Percentiles rank a stretch among this genome's conserved stretches.
phyloP scores from a whole-genome alignment of 352 stramenopile species.

The Phytophthora litchii region DNA sequence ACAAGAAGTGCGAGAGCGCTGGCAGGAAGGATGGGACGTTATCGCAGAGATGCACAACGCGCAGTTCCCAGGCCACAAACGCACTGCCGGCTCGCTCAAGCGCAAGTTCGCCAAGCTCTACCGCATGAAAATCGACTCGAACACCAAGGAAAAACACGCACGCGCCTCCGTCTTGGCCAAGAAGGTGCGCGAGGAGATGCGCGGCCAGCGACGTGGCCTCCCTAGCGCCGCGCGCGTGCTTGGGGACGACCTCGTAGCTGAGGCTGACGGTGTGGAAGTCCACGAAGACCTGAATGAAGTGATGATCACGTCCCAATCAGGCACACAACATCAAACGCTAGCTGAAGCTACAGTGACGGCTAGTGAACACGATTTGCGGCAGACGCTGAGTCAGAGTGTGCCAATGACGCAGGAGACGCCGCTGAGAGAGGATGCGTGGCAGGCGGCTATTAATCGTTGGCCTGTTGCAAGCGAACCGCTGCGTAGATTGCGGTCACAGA shows the following conservation, averaged over 20 bases:
- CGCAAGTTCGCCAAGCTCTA: conserved; percentile 48
- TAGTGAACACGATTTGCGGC: conserved; percentile 32
- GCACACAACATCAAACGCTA: conserved; percentile 10
- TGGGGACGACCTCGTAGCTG: conserved; percentile 21
- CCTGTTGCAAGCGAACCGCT: conserved; percentile 30
- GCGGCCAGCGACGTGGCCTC: conserved; percentile 30
- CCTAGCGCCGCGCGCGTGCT: conserved; percentile 2
- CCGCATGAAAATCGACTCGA: conserved; percentile 28
- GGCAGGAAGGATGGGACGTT: conserved; percentile 43
- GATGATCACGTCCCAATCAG: conserved; percentile 23
- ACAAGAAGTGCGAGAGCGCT: conserved; percentile 31
- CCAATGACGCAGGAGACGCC: conserved; percentile 19
- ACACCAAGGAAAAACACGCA: conserved; percentile 35
- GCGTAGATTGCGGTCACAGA: conserved; percentile 25
- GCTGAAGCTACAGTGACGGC: conserved; percentile 20
- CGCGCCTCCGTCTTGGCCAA: conserved; percentile 28
- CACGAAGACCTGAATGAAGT: conserved; percentile 31
- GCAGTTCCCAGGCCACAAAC: conserved; percentile 40
- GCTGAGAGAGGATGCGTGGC: conserved; percentile 32
- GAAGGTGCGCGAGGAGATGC: conserved; percentile 46
- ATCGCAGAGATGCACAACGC: conserved; percentile 42
- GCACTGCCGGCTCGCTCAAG: conserved; percentile 41
- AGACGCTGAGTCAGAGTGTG: conserved; percentile 26
- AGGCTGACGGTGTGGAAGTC: conserved; percentile 12
- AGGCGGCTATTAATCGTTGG: conserved; percentile 28